phyloP scores from a whole-genome alignment of 2,329 filamentous ascomycete genomes.

The Aspergillus sp. region DNA sequence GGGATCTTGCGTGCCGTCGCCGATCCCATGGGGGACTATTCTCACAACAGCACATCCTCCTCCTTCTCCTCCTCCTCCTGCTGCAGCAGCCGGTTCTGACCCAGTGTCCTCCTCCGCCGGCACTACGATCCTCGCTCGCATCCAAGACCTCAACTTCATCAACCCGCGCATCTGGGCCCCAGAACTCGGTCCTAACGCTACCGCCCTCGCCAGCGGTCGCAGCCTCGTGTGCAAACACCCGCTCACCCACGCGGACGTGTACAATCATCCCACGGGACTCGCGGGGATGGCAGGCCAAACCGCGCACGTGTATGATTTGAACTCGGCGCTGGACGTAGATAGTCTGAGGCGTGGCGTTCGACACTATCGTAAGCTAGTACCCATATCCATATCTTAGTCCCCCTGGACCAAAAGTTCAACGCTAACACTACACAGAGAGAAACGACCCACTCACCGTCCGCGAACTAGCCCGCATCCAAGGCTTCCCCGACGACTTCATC shows the following conservation, averaged over 20 bases:
- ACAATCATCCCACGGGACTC: not conserved
- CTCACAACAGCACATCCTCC: not conserved
- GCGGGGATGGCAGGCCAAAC: too few species aligned
- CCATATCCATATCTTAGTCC: not conserved
- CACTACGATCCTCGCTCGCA: not conserved
- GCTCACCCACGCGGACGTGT: not conserved
- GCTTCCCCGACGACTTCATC: slow-evolving; percentile 11
- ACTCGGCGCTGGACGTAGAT: too few species aligned
- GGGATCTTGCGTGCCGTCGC: not conserved
- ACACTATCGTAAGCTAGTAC: not conserved
- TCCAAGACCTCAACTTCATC: not conserved
- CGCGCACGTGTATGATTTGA: too few species aligned
- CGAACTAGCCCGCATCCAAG: slow-evolving; percentile 11
- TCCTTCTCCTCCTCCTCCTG: not conserved
- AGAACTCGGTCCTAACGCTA: not conserved
- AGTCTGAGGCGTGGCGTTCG: not conserved
- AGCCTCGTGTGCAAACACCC: not conserved
- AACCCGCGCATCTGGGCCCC: not conserved
- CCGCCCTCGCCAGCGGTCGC: too few species aligned
- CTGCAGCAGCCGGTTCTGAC: not conserved
- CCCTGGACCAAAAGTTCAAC: too few species aligned
- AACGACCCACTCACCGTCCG: slow-evolving; percentile 6
- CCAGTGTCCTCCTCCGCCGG: too few species aligned
- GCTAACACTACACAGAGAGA: not conserved
- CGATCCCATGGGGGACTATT: not conserved